Conservation (phyloP, 2,329 filamentous ascomycete species). For the Aurifilum marmelostoma region DNA sequence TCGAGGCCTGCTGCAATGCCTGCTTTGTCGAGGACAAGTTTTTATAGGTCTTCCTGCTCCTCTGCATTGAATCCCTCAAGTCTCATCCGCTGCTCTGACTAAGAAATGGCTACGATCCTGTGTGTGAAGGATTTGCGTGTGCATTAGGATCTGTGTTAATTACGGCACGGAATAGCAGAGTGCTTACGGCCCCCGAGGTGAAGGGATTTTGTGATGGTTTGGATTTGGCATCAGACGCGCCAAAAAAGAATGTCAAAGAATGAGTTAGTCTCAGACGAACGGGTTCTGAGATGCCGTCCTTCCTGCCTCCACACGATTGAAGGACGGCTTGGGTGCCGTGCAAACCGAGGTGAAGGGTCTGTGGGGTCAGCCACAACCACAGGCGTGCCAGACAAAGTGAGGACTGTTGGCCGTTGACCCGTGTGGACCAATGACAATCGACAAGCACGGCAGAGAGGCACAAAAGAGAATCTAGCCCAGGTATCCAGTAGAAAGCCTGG, state of each 20-base stretch:
- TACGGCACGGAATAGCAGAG: neutral
- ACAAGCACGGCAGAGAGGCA: neutral
- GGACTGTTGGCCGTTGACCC: neutral
- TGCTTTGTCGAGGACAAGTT: neutral
- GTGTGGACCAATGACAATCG: neutral
- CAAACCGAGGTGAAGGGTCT: neutral
- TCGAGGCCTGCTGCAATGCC: neutral
- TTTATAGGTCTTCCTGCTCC: neutral
- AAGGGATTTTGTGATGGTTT: neutral
- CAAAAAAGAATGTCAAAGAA: neutral
- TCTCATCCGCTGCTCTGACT: neutral
- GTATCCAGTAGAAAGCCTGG: neutral
- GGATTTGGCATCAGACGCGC: neutral
- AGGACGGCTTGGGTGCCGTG: neutral
- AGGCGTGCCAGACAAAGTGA: neutral
- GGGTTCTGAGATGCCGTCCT: neutral
- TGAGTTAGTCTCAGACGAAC: neutral
- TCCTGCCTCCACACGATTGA: neutral
- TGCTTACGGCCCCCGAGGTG: neutral
- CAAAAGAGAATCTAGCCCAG: neutral
- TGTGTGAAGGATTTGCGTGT: neutral
- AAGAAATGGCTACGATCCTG: neutral
- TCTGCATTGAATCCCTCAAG: neutral
- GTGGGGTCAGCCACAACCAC: neutral
- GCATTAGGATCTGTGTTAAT: neutral